Conservation (phyloP, 2,329 filamentous ascomycete genomes). For the Verticillium klebahnii region DNA sequence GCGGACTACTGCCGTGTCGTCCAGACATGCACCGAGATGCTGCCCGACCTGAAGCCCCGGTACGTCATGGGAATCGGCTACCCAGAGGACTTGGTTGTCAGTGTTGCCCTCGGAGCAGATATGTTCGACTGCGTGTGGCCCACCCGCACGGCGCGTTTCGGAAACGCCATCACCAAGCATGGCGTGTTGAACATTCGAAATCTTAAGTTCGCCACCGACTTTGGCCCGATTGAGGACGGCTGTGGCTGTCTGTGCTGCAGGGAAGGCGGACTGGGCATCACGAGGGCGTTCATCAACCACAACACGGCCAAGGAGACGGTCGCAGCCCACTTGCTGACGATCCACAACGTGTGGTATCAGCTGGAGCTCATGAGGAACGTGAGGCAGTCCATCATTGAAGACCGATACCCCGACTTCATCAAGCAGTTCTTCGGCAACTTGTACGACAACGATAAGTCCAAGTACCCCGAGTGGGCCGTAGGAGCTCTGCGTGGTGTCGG, state of each 20-base stretch:
- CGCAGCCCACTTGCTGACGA: constrained; percentile 76
- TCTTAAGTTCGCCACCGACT: constrained; percentile 71
- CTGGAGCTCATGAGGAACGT: constrained; percentile 74
- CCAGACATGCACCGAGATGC: constrained; percentile 73
- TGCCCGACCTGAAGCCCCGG: constrained; percentile 89
- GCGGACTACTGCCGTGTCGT: constrained; percentile 89
- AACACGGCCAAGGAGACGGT: constrained; percentile 92
- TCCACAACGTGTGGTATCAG: constrained; percentile 95
- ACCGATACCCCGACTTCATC: constrained; percentile 74
- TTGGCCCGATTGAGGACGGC: constrained; percentile 74
- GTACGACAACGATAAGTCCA: constrained; percentile 53
- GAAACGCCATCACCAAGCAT: constrained; percentile 79
- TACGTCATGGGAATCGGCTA: constrained; percentile 99
- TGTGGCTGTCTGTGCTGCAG: constrained; percentile 80
- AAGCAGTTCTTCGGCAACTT: constrained; percentile 71
- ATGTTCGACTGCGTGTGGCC: constrained; percentile 99
- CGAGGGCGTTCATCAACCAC: constrained; percentile 86
- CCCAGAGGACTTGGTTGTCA: constrained; percentile 91
- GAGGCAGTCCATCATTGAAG: constrained; percentile 74
- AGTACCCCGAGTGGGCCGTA: constrained; percentile 81
- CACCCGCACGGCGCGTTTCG: constrained; percentile 90
- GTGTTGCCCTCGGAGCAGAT: constrained; percentile 88
- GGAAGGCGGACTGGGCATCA: constrained; percentile 65
- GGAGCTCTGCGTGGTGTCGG: constrained; percentile 74
- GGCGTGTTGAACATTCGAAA: constrained; percentile 85